Evolutionary conservation across 1,139 yeast genomes (phyloP).

Genomic region (Kodamaea anthophila): DNA sequence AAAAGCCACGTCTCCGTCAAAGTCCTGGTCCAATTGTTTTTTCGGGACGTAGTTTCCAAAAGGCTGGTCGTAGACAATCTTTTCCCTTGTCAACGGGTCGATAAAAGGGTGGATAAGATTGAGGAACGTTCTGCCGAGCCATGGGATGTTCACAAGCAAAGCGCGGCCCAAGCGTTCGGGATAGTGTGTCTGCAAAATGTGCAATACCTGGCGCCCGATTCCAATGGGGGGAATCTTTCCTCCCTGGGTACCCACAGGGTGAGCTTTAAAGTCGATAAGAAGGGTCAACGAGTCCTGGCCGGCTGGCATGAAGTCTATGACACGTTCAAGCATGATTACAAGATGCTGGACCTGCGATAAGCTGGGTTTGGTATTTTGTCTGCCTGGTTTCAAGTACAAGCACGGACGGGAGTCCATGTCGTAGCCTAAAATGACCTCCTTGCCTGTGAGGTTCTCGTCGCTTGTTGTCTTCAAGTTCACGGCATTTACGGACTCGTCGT

Average conservation of each 20-base stretch:
- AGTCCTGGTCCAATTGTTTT: slow-evolving; percentile 75
- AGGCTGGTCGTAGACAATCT: slow-evolving; percentile 85
- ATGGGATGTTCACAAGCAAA: slow-evolving; percentile 83
- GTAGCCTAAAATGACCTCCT: slow-evolving; percentile 41
- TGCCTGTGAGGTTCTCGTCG: slow-evolving; percentile 42
- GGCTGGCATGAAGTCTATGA: slow-evolving; percentile 43
- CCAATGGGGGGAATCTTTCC: slow-evolving; percentile 78
- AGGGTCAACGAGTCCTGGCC: slow-evolving; percentile 46
- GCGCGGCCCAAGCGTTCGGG: slow-evolving; percentile 95
- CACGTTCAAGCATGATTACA: slow-evolving; percentile 45
- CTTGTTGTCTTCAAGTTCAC: slow-evolving; percentile 29
- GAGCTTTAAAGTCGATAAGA: slow-evolving; percentile 42
- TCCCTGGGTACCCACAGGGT: slow-evolving; percentile 43
- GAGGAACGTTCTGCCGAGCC: slow-evolving; percentile 86
- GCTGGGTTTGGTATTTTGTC: slow-evolving; percentile 43
- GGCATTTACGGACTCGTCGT: slow-evolving; percentile 26
- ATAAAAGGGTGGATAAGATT: slow-evolving; percentile 89
- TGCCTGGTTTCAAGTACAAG: slow-evolving; percentile 43
- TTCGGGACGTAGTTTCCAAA: slow-evolving; percentile 74
- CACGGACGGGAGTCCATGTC: slow-evolving; percentile 46
- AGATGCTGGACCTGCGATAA: slow-evolving; percentile 42
- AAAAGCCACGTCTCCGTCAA: slow-evolving; percentile 80
- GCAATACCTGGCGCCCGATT: slow-evolving; percentile 75
- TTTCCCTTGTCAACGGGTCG: slow-evolving; percentile 90
- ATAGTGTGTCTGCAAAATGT: slow-evolving; percentile 87